Evolutionary conservation across 805 yeast genomes (phyloP), one percentile per base, ranked within the genome.

Genomic region (Candida piceae): DNA sequence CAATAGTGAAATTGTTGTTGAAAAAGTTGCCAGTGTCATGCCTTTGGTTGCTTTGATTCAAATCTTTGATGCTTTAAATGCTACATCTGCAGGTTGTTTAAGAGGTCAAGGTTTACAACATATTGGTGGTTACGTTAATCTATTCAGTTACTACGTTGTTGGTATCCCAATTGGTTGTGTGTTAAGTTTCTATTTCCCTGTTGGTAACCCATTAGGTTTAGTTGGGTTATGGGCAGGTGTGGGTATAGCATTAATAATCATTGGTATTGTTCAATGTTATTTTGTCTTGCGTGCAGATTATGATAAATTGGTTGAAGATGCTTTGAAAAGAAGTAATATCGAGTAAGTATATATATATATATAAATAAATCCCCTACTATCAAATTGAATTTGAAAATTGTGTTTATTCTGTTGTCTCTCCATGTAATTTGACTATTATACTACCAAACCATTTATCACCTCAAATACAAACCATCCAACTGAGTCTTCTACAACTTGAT

Each of bases 141-240:
- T 76, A 25, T 52, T 80, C 18, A 69, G 80, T 0, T 85, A 85
- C 58, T 85, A 85, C 57, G 67, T 73, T 2, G 57, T 82, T 43
- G 90, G 87, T 1, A 60, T 84, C 29, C 94, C 94, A 0, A 46
- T 79, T 17, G 82, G 85, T 0, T 64, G 76, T 22, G 48, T 69
- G 13, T 63, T 83, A n/a, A 79, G 85, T 19, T 76, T 75, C 52
- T 52, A 60, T 13, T 63, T 62, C 18, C 69, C 71, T 15, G 20
- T 32, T 12, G 53, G 33, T 23, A 42, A 48, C 38, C 54, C 60
- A 3, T 52, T 71, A 42, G 73, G 75, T 11, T 39, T 61, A 15
- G 34, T 44, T 32, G 66, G 66, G 2, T 42, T 74, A 15, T 66
- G 66, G 66, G 32, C 39, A 15, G 66, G 66, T 39, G 55, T 58